These are phyloP conservation scores for Capronia coronata DNA, from an alignment of 2,329 filamentous ascomycete genomes.

Conservation along the genomic window DNA sequence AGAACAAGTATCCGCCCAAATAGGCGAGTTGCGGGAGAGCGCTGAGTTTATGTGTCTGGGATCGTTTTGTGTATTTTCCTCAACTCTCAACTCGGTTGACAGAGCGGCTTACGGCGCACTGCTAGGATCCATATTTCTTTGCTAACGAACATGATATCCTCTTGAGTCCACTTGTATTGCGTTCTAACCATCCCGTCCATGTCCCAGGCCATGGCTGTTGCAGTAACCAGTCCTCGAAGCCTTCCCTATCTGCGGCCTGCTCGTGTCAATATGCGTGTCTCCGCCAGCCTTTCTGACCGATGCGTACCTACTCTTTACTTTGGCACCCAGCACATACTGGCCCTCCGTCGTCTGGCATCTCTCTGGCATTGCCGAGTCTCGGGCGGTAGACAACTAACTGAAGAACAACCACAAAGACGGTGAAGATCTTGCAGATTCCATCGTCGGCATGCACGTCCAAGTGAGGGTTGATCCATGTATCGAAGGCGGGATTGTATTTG, in stretches of 20 bases:
- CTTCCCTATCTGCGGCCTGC: neutral
- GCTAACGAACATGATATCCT: constrained; percentile 24
- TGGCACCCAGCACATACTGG: neutral
- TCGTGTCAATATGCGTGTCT: neutral
- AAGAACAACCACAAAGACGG: constrained; percentile 35
- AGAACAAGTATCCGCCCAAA: constrained; percentile 47
- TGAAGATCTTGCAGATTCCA: constrained; percentile 37
- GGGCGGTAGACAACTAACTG: constrained; percentile 30
- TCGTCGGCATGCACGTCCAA: constrained; percentile 37
- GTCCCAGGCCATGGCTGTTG: neutral
- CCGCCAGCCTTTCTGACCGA: neutral
- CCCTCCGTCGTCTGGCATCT: neutral
- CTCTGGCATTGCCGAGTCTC: neutral
- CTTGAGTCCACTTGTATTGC: constrained; percentile 1
- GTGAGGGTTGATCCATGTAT: constrained; percentile 30
- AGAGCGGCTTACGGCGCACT: constrained; percentile 18
- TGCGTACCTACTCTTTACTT: neutral
- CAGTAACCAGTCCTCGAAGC: neutral
- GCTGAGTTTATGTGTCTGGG: constrained; percentile 1
- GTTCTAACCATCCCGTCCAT: neutral
- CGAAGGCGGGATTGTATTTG: constrained; percentile 28
- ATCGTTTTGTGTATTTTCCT: constrained; percentile 12
- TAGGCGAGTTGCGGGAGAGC: constrained; percentile 27
- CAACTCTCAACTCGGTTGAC: constrained; percentile 22
- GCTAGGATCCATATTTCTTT: constrained; percentile 15